Percentiles rank a stretch among this genome's conserved stretches.
These are phyloP conservation scores for Passiflora organensis DNA, from an alignment of 345 rosid genomes.

Conservation along the genomic window DNA sequence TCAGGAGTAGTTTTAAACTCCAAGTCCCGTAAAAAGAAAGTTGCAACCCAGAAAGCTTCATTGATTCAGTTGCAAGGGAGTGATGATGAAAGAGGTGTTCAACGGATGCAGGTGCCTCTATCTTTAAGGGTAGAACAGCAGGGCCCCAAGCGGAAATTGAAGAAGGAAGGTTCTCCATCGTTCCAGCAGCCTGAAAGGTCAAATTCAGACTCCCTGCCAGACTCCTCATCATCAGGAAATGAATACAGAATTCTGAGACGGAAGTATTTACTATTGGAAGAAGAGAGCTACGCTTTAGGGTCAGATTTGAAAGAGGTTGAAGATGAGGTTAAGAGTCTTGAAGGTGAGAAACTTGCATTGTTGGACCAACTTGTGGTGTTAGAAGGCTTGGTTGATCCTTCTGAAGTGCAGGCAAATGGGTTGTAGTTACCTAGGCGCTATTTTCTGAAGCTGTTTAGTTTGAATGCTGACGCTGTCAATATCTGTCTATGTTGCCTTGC, in stretches of 20 bases:
- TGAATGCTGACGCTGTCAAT: too few species aligned
- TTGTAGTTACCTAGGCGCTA: too few species aligned
- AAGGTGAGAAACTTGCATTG: conserved; percentile 65
- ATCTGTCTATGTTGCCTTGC: too few species aligned
- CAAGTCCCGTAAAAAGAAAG: conserved; percentile 40
- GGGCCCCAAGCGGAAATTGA: conserved; percentile 36
- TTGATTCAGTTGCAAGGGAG: conserved; percentile 34
- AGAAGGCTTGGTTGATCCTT: conserved; percentile 43
- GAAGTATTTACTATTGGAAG: conserved; percentile 68
- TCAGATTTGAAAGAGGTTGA: conserved; percentile 56
- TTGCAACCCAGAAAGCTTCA: conserved; percentile 28
- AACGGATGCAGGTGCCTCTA: conserved; percentile 20
- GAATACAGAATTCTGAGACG: conserved; percentile 67
- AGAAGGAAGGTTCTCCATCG: conserved; percentile 39
- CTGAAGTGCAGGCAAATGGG: too few species aligned
- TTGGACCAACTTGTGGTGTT: conserved; percentile 83
- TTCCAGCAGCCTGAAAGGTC: conserved; percentile 56
- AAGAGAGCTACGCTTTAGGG: conserved; percentile 63
- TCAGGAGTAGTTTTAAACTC: neutral
- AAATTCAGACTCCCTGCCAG: conserved; percentile 62
- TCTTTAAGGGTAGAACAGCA: conserved; percentile 31
- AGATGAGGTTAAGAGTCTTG: conserved; percentile 61
- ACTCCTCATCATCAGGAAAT: conserved; percentile 51
- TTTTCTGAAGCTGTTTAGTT: too few species aligned
- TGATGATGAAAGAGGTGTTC: conserved; percentile 20